Percentiles rank a stretch among this genome's conserved stretches.
Conservation (phyloP, 2,329 filamentous ascomycete species). For the Apiospora kogelbergensis region DNA sequence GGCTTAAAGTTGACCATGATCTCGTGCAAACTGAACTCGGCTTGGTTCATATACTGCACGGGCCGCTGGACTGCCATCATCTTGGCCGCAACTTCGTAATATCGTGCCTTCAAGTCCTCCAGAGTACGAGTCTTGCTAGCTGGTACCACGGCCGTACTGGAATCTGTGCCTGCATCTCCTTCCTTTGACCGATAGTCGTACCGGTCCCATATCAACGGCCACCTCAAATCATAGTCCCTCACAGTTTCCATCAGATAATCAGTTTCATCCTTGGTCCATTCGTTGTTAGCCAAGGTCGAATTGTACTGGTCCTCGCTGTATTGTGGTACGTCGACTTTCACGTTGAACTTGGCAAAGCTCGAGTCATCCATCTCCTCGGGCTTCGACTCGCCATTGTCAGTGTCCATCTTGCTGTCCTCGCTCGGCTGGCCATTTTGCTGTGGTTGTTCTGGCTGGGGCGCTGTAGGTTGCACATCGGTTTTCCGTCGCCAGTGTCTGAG, state of each 20-base stretch:
- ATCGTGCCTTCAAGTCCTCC: slow-evolving; percentile 89
- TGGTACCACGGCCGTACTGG: slow-evolving; percentile 54
- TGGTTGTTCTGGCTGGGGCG: slow-evolving; percentile 16
- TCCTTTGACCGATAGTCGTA: slow-evolving; percentile 69
- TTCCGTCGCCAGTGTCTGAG: slow-evolving; percentile 81
- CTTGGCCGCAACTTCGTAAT: slow-evolving; percentile 82
- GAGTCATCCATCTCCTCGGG: slow-evolving; percentile 54
- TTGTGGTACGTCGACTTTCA: slow-evolving; percentile 72
- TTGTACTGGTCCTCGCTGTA: slow-evolving; percentile 90
- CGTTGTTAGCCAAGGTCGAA: slow-evolving; percentile 66
- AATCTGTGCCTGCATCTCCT: slow-evolving; percentile 41
- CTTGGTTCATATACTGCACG: slow-evolving; percentile 80
- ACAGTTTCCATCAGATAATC: slow-evolving; percentile 81
- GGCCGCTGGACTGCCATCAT: slow-evolving; percentile 81
- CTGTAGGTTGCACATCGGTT: slow-evolving; percentile 38
- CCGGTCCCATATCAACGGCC: slow-evolving; percentile 88
- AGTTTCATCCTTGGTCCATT: slow-evolving; percentile 92
- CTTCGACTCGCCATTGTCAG: slow-evolving; percentile 18
- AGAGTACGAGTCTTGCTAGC: slow-evolving; percentile 63
- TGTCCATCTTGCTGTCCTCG: slow-evolving; percentile 23
- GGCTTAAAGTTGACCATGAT: slow-evolving; percentile 86
- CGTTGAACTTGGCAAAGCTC: slow-evolving; percentile 83
- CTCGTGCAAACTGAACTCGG: slow-evolving; percentile 81
- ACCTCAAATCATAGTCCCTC: slow-evolving; percentile 80
- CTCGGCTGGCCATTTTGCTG: slow-evolving; percentile 22